Evolutionary conservation across 257 asterid genomes (phyloP).

Genomic region (Solanum phureja): DNA sequence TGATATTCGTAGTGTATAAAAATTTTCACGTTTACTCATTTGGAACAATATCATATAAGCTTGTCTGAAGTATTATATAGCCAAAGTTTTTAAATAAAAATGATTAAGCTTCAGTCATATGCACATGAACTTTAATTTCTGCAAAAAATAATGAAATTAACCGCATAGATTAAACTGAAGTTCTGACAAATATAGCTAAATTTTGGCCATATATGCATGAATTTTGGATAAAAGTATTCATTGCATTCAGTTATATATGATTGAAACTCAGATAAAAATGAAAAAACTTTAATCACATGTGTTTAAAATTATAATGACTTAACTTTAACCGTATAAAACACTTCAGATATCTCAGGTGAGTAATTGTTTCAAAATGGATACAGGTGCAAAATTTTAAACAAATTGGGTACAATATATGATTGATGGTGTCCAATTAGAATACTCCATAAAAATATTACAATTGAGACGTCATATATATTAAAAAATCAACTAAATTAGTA

Average conservation of each 20-base stretch:
- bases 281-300: not conserved
- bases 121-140: not conserved
- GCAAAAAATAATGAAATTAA: not conserved
- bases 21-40: not conserved
- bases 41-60: not conserved
- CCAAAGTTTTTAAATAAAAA: not conserved
- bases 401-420: not conserved
- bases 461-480: not conserved
- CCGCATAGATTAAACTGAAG: fast-evolving
- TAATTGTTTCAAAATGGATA: not conserved
- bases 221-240: not conserved
- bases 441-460: not conserved
- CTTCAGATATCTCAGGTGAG: fast-evolving
- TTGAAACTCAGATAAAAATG: fast-evolving
- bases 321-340: not conserved
- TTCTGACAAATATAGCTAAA: not conserved
- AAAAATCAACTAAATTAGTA: no score
- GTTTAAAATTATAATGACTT: not conserved
- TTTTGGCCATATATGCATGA: not conserved
- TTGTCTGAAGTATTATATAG: not conserved
- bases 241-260: not conserved
- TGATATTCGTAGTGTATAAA: not conserved
- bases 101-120: not conserved
- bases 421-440: not conserved
- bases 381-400: not conserved